Conservation (phyloP, 768 basidiomycete species). For the Pilatotrama ljubarskyi region DNA sequence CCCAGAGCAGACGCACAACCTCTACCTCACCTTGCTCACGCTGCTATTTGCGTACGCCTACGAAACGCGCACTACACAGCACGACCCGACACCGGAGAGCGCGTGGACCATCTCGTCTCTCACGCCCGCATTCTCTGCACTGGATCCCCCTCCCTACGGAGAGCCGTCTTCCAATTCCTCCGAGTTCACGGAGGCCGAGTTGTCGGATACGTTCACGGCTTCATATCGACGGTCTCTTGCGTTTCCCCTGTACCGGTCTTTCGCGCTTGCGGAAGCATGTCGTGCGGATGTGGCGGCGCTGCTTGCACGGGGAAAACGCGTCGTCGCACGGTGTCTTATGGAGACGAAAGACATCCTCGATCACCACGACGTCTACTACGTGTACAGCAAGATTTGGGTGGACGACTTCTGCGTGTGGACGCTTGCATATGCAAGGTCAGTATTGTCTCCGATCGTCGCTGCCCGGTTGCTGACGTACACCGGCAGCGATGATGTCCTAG, state of each 20-base stretch:
- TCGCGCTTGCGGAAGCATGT: constrained; percentile 69
- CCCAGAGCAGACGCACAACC: constrained; percentile 51
- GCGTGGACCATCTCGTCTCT: constrained; percentile 81
- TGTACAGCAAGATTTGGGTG: constrained; percentile 87
- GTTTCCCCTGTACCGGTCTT: constrained; percentile 82
- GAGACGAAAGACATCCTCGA: constrained; percentile 75
- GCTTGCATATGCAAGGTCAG: constrained; percentile 68
- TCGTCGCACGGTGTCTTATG: constrained; percentile 63
- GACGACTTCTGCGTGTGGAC: constrained; percentile 86
- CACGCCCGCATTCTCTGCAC: constrained; percentile 77
- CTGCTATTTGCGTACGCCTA: constrained; percentile 82
- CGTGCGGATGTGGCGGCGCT: constrained; percentile 59
- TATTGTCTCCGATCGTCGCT: constrained; percentile 2
- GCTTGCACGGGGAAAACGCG: constrained; percentile 61
- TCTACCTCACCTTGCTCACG: constrained; percentile 70
- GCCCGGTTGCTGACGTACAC: background rate
- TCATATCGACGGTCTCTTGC: constrained; percentile 75
- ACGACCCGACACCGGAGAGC: constrained; percentile 84
- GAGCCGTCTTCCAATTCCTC: background rate
- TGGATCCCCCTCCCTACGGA: constrained; percentile 65
- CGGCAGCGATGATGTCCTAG: constrained; percentile 57
- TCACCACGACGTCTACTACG: constrained; percentile 82
- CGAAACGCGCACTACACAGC: constrained; percentile 73
- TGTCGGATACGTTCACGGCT: constrained; percentile 52
- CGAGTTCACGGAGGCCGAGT: constrained; percentile 42